Percentiles rank a stretch among this genome's conserved stretches.
Conservation (phyloP, 192 early-diverging fungal species). For the Coemansia sp. region DNA sequence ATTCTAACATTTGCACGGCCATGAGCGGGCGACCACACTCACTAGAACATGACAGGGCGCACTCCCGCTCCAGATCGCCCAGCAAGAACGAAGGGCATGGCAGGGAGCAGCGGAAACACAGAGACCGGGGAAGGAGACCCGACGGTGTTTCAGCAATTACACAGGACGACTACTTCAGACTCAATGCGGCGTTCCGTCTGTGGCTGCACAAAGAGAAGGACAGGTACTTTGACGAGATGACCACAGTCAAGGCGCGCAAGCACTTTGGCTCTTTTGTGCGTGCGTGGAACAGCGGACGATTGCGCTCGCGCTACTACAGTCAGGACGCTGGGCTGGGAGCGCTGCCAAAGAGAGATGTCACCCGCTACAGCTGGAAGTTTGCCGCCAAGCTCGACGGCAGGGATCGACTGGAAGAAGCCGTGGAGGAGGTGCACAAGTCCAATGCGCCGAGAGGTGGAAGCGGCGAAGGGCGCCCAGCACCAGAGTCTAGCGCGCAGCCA, state of each 20-base stretch:
- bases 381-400: slow-evolving; percentile 36
- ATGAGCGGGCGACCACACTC: too few relatives aligned
- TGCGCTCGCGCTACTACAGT: slow-evolving; percentile 56
- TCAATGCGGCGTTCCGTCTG: slow-evolving; percentile 74
- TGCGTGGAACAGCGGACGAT: slow-evolving; percentile 77
- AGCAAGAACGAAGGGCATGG: background rate
- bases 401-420: slow-evolving; percentile 38
- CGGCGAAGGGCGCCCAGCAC: background rate
- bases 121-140: background rate
- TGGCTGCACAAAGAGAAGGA: slow-evolving; percentile 77
- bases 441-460: background rate
- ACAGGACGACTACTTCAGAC: slow-evolving; percentile 75
- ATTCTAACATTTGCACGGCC: too few relatives aligned
- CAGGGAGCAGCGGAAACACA: background rate
- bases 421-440: slow-evolving; percentile 15
- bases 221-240: slow-evolving; percentile 76
- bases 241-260: slow-evolving; percentile 62
- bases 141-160: slow-evolving; percentile 16
- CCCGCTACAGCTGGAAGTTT: slow-evolving; percentile 79
- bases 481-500: background rate
- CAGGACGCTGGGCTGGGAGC: slow-evolving; percentile 67
- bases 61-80: slow-evolving; percentile 10
- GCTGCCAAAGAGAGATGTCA: slow-evolving; percentile 61
- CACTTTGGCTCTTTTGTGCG: slow-evolving; percentile 86
- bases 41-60: background rate